Conservation (phyloP, 2,329 filamentous ascomycete genomes). For the Shiraia bambusicola region DNA sequence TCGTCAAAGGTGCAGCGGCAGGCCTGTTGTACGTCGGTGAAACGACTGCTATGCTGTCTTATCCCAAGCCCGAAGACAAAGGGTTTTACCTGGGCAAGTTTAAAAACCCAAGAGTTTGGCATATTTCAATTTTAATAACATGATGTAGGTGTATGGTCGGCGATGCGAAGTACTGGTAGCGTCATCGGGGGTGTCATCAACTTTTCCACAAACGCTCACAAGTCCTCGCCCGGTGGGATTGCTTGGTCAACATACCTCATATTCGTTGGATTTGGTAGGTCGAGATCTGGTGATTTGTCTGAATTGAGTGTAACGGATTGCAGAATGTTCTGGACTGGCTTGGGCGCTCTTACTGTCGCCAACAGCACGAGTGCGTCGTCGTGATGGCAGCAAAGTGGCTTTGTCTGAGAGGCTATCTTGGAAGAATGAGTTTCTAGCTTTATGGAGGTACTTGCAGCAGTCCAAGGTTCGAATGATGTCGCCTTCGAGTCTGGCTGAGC, state of each 20-base stretch:
- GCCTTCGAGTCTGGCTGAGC: neutral
- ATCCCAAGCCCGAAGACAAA: constrained; percentile 10
- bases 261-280: constrained; percentile 10
- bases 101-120: neutral
- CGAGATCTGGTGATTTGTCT: neutral
- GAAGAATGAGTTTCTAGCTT: constrained; percentile 5
- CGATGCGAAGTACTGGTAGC: constrained; percentile 13
- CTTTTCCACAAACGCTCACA: constrained; percentile 9
- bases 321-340: constrained; percentile 9
- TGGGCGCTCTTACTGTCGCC: constrained; percentile 9
- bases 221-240: constrained; percentile 4
- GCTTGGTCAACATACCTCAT: constrained; percentile 11
- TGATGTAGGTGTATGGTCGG: constrained; percentile 10
- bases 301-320: neutral
- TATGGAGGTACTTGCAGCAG: constrained; percentile 2
- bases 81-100: constrained; percentile 11
- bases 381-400: constrained; percentile 3
- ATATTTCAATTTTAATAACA: neutral
- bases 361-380: constrained; percentile 5
- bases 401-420: constrained; percentile 3
- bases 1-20: constrained; percentile 6
- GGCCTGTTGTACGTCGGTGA: constrained; percentile 12
- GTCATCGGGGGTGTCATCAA: constrained; percentile 13
- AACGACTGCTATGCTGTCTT: constrained; percentile 13
- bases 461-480: neutral